These are phyloP conservation scores for Lavandula angustifolia DNA, from an alignment of 257 asterid species.

Conservation along the genomic window DNA sequence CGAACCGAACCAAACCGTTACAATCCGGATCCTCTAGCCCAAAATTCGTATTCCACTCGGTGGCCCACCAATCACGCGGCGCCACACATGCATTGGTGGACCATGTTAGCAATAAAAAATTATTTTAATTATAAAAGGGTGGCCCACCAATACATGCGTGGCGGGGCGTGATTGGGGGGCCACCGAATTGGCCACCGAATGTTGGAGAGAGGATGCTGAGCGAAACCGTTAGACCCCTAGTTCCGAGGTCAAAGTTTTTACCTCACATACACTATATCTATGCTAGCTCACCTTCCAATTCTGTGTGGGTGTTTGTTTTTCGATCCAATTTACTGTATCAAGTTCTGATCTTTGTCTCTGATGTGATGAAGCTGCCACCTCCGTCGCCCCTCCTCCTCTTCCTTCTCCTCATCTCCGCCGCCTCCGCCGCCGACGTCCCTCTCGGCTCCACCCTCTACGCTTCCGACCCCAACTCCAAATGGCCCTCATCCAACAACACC, in stretches of 20 bases:
- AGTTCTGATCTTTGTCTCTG: conserved; percentile 20
- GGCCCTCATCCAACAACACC: conserved; percentile 45
- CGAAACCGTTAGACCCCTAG: no score
- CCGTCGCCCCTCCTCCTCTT: conserved; percentile 17
- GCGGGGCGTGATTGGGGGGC: no score
- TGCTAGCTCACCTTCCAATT: background rate
- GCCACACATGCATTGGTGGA: no score
- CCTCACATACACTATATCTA: conserved; percentile 16
- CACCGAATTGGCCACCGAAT: no score
- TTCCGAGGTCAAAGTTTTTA: conserved; percentile 29
- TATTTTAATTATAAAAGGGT: no score
- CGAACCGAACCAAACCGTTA: no score
- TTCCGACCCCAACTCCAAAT: conserved; percentile 41
- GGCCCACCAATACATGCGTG: no score
- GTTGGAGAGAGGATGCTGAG: no score
- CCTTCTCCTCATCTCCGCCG: conserved; percentile 30
- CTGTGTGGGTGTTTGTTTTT: background rate
- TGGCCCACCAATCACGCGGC: no score
- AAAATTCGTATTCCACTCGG: no score
- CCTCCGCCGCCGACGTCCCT: conserved; percentile 47
- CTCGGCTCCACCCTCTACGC: conserved; percentile 48
- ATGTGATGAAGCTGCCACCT: conserved; percentile 34
- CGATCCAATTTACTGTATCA: conserved; percentile 7
- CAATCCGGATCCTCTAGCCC: no score
- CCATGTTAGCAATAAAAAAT: no score